Conservation (phyloP, 1,139 yeast genomes). For the Hemisphaericaspora lyxosophila region DNA sequence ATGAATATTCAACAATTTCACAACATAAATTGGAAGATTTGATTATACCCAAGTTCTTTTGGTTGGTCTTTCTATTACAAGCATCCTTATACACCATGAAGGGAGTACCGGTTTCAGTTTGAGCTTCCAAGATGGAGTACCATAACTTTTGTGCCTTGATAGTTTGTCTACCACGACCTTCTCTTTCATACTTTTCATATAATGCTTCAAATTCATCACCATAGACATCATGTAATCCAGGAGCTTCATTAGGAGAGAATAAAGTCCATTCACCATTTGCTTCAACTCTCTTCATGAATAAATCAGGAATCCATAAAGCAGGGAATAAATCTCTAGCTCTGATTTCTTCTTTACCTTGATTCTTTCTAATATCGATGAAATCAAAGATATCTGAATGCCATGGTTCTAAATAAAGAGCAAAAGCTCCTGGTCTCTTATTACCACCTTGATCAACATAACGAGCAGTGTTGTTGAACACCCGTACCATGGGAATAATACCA, state of each 20-base stretch:
- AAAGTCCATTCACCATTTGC: conserved; percentile 77
- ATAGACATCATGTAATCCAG: conserved; percentile 74
- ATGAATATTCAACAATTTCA: conserved; percentile 85
- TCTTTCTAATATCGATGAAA: conserved; percentile 79
- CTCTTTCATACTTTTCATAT: conserved; percentile 69
- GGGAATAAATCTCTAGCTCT: conserved; percentile 88
- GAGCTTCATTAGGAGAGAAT: conserved; percentile 87
- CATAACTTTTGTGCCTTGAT: conserved; percentile 86
- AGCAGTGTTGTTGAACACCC: conserved; percentile 89
- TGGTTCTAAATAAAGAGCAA: conserved; percentile 85
- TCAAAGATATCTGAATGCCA: conserved; percentile 91
- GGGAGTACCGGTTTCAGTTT: conserved; percentile 91
- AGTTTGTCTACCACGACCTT: conserved; percentile 68
- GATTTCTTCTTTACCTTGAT: conserved; percentile 88
- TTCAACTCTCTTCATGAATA: conserved; percentile 87
- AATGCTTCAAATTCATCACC: conserved; percentile 78
- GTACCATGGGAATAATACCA: conserved; percentile 86
- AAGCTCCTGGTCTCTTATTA: conserved; percentile 91
- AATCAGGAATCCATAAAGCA: conserved; percentile 90
- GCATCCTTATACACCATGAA: conserved; percentile 90
- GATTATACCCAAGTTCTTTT: conserved; percentile 82
- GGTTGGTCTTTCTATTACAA: conserved; percentile 79
- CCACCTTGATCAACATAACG: conserved; percentile 95
- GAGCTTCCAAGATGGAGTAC: conserved; percentile 85
- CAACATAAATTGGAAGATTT: conserved; percentile 89